Evolutionary conservation across 192 early-diverging fungal species (phyloP).

Genomic region (Umbelopsis isabellina): DNA sequence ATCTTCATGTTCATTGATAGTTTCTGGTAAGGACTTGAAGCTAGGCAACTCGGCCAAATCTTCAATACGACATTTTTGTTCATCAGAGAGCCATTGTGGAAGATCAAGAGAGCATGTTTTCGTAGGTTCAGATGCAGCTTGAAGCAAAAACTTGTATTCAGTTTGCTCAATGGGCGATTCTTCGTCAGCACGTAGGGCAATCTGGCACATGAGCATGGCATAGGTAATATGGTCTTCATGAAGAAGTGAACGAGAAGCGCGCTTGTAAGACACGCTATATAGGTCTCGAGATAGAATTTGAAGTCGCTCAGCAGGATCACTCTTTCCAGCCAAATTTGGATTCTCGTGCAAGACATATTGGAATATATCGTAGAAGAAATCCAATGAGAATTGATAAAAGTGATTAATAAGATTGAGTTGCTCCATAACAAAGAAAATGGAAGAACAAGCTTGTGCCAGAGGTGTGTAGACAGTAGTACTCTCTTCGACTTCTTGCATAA

Average conservation of each 20-base stretch:
- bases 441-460: slow-evolving; percentile 87
- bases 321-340: slow-evolving; percentile 62
- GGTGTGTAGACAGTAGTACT: slow-evolving; percentile 90
- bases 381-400: slow-evolving; percentile 99
- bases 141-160: slow-evolving; percentile 73
- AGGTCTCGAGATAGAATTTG: slow-evolving; percentile 78
- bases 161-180: slow-evolving; percentile 59
- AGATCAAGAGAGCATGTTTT: slow-evolving; percentile 31
- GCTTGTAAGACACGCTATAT: slow-evolving; percentile 79
- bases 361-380: slow-evolving; percentile 96
- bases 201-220: slow-evolving; percentile 84
- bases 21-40: slow-evolving; percentile 44
- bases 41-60: slow-evolving; percentile 46
- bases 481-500: slow-evolving; percentile 96
- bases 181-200: slow-evolving; percentile 70
- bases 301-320: slow-evolving; percentile 74
- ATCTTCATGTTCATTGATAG: slow-evolving; percentile 44
- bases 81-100: slow-evolving; percentile 55
- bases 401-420: slow-evolving; percentile 85
- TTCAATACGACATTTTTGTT: slow-evolving; percentile 47
- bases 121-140: background rate
- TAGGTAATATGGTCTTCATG: slow-evolving; percentile 94
- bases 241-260: slow-evolving; percentile 81
- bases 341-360: slow-evolving; percentile 80
- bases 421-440: slow-evolving; percentile 97